These are phyloP conservation scores for Cutaneotrichosporon cyanovorans DNA, from an alignment of 1,284 basidiomycete species.

Conservation along the genomic window DNA sequence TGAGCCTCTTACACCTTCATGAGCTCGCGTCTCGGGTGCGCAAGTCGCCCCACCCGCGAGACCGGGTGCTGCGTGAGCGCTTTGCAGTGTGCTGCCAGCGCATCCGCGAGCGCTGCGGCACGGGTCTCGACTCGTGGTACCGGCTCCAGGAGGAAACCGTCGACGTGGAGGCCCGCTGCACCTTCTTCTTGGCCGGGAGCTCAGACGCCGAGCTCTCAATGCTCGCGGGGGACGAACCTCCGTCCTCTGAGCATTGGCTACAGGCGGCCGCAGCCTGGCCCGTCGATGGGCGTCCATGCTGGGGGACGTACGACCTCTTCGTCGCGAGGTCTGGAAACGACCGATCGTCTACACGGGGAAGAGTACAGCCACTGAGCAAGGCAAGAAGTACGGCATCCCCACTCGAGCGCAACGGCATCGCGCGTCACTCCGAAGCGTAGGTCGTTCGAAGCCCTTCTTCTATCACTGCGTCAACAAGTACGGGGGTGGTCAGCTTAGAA, in stretches of 20 bases:
- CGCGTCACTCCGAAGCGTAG: too few species aligned
- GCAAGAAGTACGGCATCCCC: background rate
- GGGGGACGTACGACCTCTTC: background rate
- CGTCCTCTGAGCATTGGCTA: background rate
- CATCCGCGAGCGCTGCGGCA: background rate
- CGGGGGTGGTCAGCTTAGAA: background rate
- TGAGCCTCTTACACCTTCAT: background rate
- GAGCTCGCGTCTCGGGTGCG: too few species aligned
- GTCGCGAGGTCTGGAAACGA: background rate
- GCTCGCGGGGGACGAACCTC: background rate
- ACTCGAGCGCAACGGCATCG: background rate
- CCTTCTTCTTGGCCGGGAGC: background rate
- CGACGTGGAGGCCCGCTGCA: background rate
- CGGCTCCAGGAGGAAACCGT: background rate
- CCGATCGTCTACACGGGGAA: background rate
- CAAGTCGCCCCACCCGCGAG: background rate
- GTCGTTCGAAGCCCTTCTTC: background rate
- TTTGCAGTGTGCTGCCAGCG: background rate
- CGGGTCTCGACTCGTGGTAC: background rate
- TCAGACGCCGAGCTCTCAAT: background rate
- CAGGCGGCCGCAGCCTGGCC: background rate
- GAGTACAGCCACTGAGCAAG: background rate
- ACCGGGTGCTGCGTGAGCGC: background rate
- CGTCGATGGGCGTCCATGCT: background rate
- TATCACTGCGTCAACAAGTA: background rate